A percentile compares a stretch with the other conserved stretches of the same genome.
Evolutionary conservation across 2,329 filamentous ascomycete genomes (phyloP).

Genomic region (Colletotrichum paranaense): DNA sequence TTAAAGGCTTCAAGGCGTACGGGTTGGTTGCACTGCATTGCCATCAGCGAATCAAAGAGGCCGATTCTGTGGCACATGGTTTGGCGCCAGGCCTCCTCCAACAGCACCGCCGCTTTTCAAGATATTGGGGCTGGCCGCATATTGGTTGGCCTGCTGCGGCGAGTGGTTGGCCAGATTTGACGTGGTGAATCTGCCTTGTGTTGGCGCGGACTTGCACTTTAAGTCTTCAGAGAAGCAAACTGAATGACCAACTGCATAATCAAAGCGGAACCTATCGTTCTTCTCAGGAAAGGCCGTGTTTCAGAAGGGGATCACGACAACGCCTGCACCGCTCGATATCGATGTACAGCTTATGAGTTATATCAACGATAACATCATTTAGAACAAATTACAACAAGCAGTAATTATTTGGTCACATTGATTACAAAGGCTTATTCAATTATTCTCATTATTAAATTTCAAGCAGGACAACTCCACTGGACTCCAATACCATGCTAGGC

Average conservation of each 20-base stretch:
- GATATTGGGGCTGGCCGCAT: slow-evolving; percentile 3
- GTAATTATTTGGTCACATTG: no score
- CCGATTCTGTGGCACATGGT: neutral
- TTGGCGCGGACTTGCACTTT: neutral
- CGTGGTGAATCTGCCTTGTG: neutral
- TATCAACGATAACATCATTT: no score
- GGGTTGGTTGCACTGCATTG: neutral
- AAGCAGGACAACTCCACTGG: no score
- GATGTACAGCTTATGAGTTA: no score
- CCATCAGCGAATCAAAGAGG: neutral
- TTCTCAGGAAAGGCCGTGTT: no score
- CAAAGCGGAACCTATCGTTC: neutral
- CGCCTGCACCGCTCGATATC: no score
- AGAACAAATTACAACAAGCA: no score
- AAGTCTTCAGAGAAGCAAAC: no score
- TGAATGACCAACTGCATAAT: rapidly evolving
- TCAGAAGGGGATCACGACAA: no score
- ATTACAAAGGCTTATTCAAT: no score
- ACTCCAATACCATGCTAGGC: no score
- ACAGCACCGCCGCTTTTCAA: neutral
- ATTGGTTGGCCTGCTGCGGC: neutral
- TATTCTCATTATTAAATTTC: no score
- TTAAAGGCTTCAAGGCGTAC: neutral
- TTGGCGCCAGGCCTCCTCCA: neutral
- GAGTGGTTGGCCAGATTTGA: neutral